Conservation (phyloP, 1,284 basidiomycete genomes). For the Mycosarcoma mackinlayi region DNA sequence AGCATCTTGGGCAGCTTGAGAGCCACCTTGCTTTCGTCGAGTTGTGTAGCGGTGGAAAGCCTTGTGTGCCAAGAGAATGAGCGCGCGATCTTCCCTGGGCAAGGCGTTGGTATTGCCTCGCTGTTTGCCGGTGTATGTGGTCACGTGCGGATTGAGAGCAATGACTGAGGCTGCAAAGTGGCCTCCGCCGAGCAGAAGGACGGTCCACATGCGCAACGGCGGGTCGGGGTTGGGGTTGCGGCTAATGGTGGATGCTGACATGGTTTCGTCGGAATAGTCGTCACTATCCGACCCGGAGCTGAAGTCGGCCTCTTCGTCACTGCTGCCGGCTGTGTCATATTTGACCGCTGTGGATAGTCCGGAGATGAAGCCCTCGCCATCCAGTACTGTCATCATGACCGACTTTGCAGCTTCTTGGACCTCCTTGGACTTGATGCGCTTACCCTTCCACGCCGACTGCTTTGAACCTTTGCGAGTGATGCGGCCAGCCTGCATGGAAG, state of each 20-base stretch:
- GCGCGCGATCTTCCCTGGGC: conserved; percentile 47
- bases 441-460: conserved; percentile 52
- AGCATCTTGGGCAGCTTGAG: conserved; percentile 91
- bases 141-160: conserved; percentile 70
- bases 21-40: conserved; percentile 95
- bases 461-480: conserved; percentile 49
- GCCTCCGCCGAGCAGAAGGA: conserved; percentile 96
- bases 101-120: conserved; percentile 17
- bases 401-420: conserved; percentile 55
- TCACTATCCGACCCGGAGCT: conserved; percentile 18
- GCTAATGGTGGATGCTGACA: conserved; percentile 25
- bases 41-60: conserved; percentile 99
- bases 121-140: conserved; percentile 32
- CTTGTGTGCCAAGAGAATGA: conserved; percentile 87
- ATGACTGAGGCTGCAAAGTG: conserved; percentile 95
- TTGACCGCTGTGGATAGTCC: conserved; percentile 32
- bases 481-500: conserved; percentile 68
- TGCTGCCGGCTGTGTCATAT: conserved; percentile 19
- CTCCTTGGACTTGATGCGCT: conserved; percentile 59
- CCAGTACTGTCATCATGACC: conserved; percentile 57
- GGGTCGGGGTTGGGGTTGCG: conserved; percentile 41
- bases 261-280: conserved; percentile 26
- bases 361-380: conserved; percentile 54
- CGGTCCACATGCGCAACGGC: conserved; percentile 79
- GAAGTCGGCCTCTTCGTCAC: conserved; percentile 33